These are phyloP conservation scores for Ambrosiella xylebori DNA, from an alignment of 2,329 filamentous ascomycete species.

Conservation along the genomic window DNA sequence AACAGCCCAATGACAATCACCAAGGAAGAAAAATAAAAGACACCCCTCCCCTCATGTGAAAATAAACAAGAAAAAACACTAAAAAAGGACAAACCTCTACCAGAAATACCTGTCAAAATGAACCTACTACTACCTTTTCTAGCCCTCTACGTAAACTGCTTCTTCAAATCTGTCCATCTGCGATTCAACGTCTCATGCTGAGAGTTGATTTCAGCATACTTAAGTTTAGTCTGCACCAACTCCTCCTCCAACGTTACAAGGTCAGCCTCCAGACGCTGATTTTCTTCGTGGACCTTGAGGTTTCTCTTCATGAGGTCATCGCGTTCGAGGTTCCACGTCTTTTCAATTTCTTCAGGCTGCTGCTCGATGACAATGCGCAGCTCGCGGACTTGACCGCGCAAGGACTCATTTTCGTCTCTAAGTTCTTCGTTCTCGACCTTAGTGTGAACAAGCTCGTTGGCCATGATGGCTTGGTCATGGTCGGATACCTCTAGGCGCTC, in stretches of 20 bases:
- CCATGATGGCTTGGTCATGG: constrained; percentile 74
- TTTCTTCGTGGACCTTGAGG: constrained; percentile 85
- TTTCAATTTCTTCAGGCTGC: constrained; percentile 78
- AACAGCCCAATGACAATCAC: neutral
- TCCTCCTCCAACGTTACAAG: constrained; percentile 83
- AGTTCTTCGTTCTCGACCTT: constrained; percentile 90
- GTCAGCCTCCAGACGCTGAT: constrained; percentile 72
- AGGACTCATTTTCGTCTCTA: constrained; percentile 72
- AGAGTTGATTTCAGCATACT: constrained; percentile 69
- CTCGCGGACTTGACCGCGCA: constrained; percentile 72
- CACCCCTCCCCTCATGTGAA: neutral
- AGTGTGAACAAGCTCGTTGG: constrained; percentile 75
- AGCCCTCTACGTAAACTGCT: constrained; percentile 30
- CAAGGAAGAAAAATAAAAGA: neutral
- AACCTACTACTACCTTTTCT: neutral
- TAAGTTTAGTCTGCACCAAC: constrained; percentile 86
- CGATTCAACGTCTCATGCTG: constrained; percentile 55
- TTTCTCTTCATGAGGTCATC: constrained; percentile 86
- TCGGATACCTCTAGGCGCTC: constrained; percentile 78
- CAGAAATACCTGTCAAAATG: neutral
- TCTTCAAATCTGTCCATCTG: constrained; percentile 60
- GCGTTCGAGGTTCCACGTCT: constrained; percentile 65
- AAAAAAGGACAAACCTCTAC: neutral
- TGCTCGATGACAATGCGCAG: constrained; percentile 73
- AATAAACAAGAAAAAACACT: constrained; percentile 2